phyloP scores from a whole-genome alignment of 352 stramenopile genomes.

The Phytophthora ohioensis region DNA sequence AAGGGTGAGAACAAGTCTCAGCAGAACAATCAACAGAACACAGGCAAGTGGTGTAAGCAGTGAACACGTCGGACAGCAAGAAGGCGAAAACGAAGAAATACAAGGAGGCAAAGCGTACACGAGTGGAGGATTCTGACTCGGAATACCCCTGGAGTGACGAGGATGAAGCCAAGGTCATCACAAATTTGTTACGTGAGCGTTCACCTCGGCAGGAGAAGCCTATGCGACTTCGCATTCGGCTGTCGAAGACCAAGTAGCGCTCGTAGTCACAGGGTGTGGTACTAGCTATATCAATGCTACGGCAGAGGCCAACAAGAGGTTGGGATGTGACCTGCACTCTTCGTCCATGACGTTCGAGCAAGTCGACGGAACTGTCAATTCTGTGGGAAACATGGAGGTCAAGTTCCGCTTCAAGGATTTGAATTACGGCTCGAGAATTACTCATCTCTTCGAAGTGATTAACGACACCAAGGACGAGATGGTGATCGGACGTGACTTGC shows the following conservation, averaged over 20 bases:
- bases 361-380: not conserved
- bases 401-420: slow-evolving; percentile 17
- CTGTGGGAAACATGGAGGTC: not conserved
- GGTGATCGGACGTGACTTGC: slow-evolving; percentile 8
- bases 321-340: not conserved
- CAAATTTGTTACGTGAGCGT: not conserved
- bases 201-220: not conserved
- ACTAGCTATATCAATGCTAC: slow-evolving; percentile 12
- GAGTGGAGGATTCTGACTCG: slow-evolving; percentile 1
- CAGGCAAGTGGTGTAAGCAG: slow-evolving; percentile 12
- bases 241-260: slow-evolving; percentile 6
- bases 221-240: not conserved
- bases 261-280: slow-evolving; percentile 11
- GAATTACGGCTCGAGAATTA: not conserved
- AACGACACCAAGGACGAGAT: slow-evolving; percentile 6
- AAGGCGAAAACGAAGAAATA: not conserved
- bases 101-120: not conserved
- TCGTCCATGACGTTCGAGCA: slow-evolving; percentile 4
- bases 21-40: not conserved
- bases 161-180: slow-evolving; percentile 8
- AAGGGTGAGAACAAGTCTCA: not conserved
- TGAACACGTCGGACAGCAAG: not conserved
- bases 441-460: slow-evolving; percentile 1
- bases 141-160: not conserved
- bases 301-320: not conserved